A percentile compares a stretch with the other conserved stretches of the same genome.
Conservation (phyloP, 1,284 basidiomycete species). For the Coniferiporia sulphurascens region DNA sequence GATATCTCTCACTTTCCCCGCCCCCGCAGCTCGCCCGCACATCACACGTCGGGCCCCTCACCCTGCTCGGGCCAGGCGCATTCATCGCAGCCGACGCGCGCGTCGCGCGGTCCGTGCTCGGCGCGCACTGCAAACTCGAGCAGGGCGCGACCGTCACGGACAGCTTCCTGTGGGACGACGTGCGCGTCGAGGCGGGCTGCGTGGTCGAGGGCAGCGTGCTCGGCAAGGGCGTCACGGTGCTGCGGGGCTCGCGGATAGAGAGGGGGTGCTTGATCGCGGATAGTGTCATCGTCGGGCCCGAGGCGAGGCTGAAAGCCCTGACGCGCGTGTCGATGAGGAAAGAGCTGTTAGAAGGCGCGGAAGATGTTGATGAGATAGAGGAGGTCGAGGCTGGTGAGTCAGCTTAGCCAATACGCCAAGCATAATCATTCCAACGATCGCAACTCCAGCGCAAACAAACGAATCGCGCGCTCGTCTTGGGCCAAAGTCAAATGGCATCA, state of each 20-base stretch:
- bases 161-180: constrained; percentile 82
- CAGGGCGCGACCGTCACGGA: constrained; percentile 56
- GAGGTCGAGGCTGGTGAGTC: constrained; percentile 57
- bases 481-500: constrained; percentile 57
- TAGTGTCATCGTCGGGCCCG: constrained; percentile 72
- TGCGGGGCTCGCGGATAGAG: constrained; percentile 57
- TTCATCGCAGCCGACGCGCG: constrained; percentile 59
- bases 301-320: constrained; percentile 66
- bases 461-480: constrained; percentile 49
- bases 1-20: constrained; percentile 60
- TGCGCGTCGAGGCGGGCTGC: constrained; percentile 73
- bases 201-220: constrained; percentile 75
- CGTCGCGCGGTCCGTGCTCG: constrained; percentile 71
- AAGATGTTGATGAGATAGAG: constrained; percentile 44
- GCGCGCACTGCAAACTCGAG: constrained; percentile 67
- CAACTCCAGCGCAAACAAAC: constrained; percentile 34
- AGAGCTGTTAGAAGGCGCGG: constrained; percentile 25
- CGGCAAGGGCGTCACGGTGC: constrained; percentile 70
- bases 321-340: constrained; percentile 60
- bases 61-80: constrained; percentile 73
- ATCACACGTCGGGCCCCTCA: constrained; percentile 79
- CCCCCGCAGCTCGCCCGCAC: constrained; percentile 34
- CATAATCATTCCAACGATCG: not conserved
- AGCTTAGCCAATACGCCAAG: not conserved
- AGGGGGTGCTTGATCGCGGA: constrained; percentile 78